Base-by-base conservation (phyloP, 2,329 filamentous ascomycete genomes). In the Paraconiothyrium brasiliense region DNA sequence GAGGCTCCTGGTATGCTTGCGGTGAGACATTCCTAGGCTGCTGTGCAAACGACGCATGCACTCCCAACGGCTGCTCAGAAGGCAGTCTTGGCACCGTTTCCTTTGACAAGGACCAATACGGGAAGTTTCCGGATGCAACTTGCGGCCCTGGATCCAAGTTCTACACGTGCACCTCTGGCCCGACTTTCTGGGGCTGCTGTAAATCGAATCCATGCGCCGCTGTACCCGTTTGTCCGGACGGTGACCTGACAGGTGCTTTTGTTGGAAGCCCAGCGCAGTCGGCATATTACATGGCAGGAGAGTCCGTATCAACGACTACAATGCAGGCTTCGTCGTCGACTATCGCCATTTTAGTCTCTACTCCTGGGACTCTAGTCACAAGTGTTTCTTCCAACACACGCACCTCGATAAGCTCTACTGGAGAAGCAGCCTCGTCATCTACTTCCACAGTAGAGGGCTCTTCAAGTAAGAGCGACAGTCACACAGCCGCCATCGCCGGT, bases 131-230 rank as follows among this genome's bases (percentile, higher is more conserved):
- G 0, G 66, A 72, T 27, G 74, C 76, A 57, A 67, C 66, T 7
- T 81, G 78, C 34, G 65, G 65, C 0, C 60, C 63, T 2, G 64
- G 67, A 6, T 63, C 62, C 46, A 30, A 55, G 3, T 80, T 79
- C 71, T 80, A 74, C 55, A 80, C 78, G 2, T 81, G 79, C 64
- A 54, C 62, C 16, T 39, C 60, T 27, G 66, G 67, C 1, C 7
- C 27, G 71, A 73, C 6, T 69, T 81, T 80, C 61, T 69, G 77
- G 59, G 79, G 79, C 3, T 81, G 79, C 64, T 81, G 79, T 59
- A 70, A 65, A 49, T 68, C 64, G 1, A 73, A 80, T 55, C 71
- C 79, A 34, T 81, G 79, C 59, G 65, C 47, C 2, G 55, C 70
- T 30, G 66, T 66, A 3, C 60, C 27, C 8, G 27, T 51, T 24